Evolutionary conservation across 2,329 filamentous ascomycete genomes (phyloP), one percentile per base, ranked within the genome.

Genomic region (Graphiopsis chlorocephala): DNA sequence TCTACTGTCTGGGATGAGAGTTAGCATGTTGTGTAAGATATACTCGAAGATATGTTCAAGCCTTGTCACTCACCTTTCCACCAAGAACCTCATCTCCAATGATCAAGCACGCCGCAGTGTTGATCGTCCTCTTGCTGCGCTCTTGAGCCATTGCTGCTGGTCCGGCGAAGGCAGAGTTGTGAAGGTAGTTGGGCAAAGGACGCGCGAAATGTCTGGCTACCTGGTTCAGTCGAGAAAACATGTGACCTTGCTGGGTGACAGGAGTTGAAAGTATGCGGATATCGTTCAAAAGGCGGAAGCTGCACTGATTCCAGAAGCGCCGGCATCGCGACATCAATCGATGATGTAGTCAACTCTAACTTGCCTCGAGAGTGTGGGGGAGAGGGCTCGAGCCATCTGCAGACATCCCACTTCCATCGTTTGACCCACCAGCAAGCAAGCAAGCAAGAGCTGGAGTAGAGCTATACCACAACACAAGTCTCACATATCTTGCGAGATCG

Each of bases 51-150:
- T 4, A 23, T 35, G 5, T 50, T 10, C 5, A 26, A 10, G 26
- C 63, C 2, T 59, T 3, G 20, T 17, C 17, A 73, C 81, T 68
- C 77, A 92, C 93, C 89, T 98, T 98, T 72, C 95, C 94, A 25
- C 93, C 93, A 4, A 98, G 83, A 5, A 98, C 93, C 78, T 97
- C 94, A 79, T 98, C 94, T n/a, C 94, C 94, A 72, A 99, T 98
- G 66, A 99, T 93, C 68, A 98, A 80, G 77, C 92, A 96, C 64
- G 90, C 94, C 12, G 94, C 95, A 55, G 93, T 97, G 75, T 92
- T 88, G 71, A 98, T 96, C 66, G 85, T 88, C 74, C 88, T 83
- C 72, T 84, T 81, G 72, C 84, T 84, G 68, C 85, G 83, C 73
- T 86, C 82, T 65, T 83, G 81, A 4, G 82, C 80, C 72, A 84